A percentile compares a stretch with the other conserved stretches of the same genome.
Evolutionary conservation across 225 moss, liverwort and hornwort genomes (phyloP).

Genomic region (Asterella californica): DNA sequence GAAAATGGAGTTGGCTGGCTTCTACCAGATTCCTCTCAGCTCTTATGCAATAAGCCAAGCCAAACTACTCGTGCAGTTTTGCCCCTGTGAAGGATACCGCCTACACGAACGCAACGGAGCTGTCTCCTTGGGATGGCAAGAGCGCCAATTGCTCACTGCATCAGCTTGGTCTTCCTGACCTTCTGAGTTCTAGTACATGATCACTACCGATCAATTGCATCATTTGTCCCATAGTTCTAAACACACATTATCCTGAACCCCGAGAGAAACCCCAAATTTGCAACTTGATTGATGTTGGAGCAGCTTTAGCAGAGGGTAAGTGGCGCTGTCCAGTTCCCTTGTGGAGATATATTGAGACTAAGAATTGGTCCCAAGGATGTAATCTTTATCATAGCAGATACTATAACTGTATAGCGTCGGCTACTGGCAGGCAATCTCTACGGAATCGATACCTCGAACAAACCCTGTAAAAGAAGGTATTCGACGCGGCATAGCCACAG

Average conservation of each 20-base stretch:
- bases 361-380: not conserved
- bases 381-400: not conserved
- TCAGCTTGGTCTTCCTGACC: slow-evolving; percentile 61
- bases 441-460: not conserved
- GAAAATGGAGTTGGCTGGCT: slow-evolving; percentile 65
- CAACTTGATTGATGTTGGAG: not conserved
- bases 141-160: slow-evolving; percentile 72
- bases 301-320: not conserved
- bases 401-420: not conserved
- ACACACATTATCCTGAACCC: slow-evolving; percentile 6
- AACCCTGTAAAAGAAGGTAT: not conserved
- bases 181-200: not conserved
- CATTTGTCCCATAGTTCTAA: not conserved
- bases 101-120: slow-evolving; percentile 60
- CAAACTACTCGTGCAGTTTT: slow-evolving; percentile 70
- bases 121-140: slow-evolving; percentile 84
- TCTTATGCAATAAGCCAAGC: slow-evolving; percentile 75
- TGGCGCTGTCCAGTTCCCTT: not conserved
- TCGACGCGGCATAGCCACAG: not conserved
- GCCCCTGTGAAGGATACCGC: slow-evolving; percentile 71
- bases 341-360: not conserved
- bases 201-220: not conserved
- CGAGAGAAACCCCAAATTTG: not conserved
- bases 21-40: slow-evolving; percentile 62
- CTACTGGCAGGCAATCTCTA: not conserved